Conservation (phyloP, 208 protist species). For the Trypanosoma boissoni region DNA sequence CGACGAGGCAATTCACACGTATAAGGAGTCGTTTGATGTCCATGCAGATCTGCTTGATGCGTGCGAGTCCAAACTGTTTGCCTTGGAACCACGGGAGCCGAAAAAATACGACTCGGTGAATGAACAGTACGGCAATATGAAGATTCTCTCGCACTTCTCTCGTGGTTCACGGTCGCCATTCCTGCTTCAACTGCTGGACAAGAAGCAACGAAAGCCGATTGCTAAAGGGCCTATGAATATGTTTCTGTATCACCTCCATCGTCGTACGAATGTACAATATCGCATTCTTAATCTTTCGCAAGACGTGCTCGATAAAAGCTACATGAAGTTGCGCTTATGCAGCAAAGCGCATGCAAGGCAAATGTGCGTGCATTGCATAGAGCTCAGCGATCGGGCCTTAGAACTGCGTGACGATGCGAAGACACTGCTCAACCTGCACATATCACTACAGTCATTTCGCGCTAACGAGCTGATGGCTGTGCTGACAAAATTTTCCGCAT, state of each 20-base stretch:
- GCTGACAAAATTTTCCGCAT: conserved; percentile 78
- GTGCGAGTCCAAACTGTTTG: conserved; percentile 81
- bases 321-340: conserved; percentile 74
- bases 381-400: conserved; percentile 69
- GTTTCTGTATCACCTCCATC: conserved; percentile 85
- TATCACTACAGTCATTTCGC: conserved; percentile 77
- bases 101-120: conserved; percentile 5
- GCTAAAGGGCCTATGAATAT: conserved; percentile 82
- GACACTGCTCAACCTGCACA: conserved; percentile 76
- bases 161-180: conserved; percentile 72
- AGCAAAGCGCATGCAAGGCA: conserved; percentile 69
- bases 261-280: conserved; percentile 80
- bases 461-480: conserved; percentile 90
- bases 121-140: conserved; percentile 36
- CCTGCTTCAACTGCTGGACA: conserved; percentile 62
- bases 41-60: conserved; percentile 73
- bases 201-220: conserved; percentile 37
- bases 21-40: conserved; percentile 68
- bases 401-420: conserved; percentile 84
- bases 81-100: conserved; percentile 8
- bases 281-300: conserved; percentile 75
- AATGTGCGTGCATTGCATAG: conserved; percentile 68
- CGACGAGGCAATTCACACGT: conserved; percentile 77
- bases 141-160: conserved; percentile 76
- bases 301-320: conserved; percentile 60